These are phyloP conservation scores for Neospora caninum DNA, from an alignment of 169 alveolate species.

Conservation along the genomic window DNA sequence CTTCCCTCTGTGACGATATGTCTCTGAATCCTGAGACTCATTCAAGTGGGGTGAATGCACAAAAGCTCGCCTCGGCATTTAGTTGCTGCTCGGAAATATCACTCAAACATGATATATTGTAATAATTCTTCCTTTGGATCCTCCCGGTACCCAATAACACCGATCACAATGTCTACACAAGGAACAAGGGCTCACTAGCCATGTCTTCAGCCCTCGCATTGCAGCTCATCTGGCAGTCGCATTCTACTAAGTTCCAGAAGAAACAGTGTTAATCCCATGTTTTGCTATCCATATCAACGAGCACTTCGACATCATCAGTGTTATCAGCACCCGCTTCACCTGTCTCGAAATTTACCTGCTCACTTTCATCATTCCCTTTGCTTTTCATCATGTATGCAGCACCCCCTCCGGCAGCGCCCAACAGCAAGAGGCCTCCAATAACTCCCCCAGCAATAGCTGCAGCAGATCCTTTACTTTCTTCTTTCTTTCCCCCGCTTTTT, in stretches of 20 bases:
- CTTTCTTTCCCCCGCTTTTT: background rate
- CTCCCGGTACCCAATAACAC: background rate
- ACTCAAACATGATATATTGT: background rate
- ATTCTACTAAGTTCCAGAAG: no score
- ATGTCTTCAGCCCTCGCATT: no score
- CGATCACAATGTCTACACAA: no score
- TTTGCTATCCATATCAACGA: background rate
- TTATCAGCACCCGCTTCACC: background rate
- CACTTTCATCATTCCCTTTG: background rate
- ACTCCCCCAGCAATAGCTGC: constrained; percentile 23
- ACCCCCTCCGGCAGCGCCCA: constrained; percentile 19
- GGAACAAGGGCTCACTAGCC: no score
- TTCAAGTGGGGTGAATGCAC: no score
- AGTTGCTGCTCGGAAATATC: no score
- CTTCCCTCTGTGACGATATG: no score
- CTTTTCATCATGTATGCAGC: background rate
- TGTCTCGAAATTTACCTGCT: background rate
- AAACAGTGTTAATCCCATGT: background rate
- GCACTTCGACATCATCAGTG: background rate
- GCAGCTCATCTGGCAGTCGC: background rate
- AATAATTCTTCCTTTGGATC: no score
- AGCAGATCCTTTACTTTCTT: background rate
- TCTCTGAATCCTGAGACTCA: no score
- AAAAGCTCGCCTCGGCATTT: no score
- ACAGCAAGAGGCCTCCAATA: background rate